Evolutionary conservation across 2,329 filamentous ascomycete genomes (phyloP).

Genomic region (Verticillium tricorpus): DNA sequence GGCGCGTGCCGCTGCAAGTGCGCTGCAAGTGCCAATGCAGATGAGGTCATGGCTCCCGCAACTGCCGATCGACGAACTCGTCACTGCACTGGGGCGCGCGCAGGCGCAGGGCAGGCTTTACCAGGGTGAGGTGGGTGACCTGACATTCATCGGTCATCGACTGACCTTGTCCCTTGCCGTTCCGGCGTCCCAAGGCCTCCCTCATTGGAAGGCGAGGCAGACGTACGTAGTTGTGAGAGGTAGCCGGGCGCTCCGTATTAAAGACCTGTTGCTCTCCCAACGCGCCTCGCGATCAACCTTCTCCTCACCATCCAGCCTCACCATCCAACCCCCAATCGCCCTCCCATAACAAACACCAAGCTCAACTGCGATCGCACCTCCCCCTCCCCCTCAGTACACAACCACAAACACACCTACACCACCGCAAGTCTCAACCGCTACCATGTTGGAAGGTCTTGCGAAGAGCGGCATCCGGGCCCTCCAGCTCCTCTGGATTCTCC

Average conservation of each 20-base stretch:
- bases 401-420: not conserved
- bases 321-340: not conserved
- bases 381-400: not conserved
- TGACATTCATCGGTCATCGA: not conserved
- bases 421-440: not conserved
- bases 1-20: not conserved
- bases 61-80: conserved; percentile 13
- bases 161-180: not conserved
- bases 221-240: not conserved
- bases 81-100: conserved; percentile 3
- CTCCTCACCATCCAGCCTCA: not conserved
- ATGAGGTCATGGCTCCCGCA: conserved; percentile 15
- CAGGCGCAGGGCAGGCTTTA: no score
- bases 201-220: not conserved
- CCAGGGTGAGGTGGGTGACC: no score
- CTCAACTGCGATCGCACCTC: not conserved
- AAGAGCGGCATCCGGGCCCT: conserved; percentile 40
- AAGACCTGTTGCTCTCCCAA: not conserved
- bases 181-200: not conserved
- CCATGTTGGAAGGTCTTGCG: conserved; percentile 33
- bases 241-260: not conserved
- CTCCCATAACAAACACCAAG: not conserved
- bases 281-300: not conserved
- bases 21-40: not conserved
- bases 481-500: conserved; percentile 47